Percentiles rank a stretch among this genome's conserved stretches.
phyloP scores from a whole-genome alignment of 257 asterid genomes.

The Catharanthus roseus region DNA sequence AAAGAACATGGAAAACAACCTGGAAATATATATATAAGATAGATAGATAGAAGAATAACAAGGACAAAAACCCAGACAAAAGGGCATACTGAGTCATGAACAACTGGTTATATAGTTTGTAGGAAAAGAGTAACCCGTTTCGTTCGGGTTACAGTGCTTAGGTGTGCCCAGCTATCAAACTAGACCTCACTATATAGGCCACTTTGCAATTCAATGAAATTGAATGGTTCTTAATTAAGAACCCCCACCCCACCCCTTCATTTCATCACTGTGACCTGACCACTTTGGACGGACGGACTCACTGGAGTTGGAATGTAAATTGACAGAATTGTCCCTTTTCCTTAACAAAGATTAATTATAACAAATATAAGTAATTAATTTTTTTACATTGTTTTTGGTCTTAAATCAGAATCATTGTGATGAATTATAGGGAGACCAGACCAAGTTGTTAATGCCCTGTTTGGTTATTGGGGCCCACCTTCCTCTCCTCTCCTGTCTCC shows the following conservation, averaged over 20 bases:
- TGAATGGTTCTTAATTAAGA: slow-evolving; percentile 25
- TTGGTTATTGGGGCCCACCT: slow-evolving; percentile 14
- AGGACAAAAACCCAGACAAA: too few relatives aligned
- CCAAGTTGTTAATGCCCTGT: slow-evolving; percentile 14
- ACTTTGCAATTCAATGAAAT: slow-evolving; percentile 40
- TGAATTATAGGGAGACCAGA: background rate
- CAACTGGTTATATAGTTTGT: slow-evolving; percentile 11
- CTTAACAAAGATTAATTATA: background rate
- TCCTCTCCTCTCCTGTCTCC: slow-evolving; percentile 18
- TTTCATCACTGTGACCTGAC: slow-evolving; percentile 12
- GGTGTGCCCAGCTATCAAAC: slow-evolving; percentile 31
- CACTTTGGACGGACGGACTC: slow-evolving; percentile 24
- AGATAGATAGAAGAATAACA: too few relatives aligned
- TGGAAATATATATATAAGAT: too few relatives aligned
- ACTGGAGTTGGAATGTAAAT: background rate
- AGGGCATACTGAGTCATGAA: slow-evolving; percentile 29
- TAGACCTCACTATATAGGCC: slow-evolving; percentile 31
- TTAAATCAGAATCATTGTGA: background rate
- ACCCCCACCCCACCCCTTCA: slow-evolving; percentile 27
- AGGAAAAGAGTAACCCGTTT: slow-evolving; percentile 36
- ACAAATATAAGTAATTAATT: too few relatives aligned
- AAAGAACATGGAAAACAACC: too few relatives aligned
- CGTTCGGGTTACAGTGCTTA: slow-evolving; percentile 44
- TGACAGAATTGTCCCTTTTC: slow-evolving; percentile 26
- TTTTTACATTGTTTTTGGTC: background rate